phyloP scores from a whole-genome alignment of 148 eudicot species.

The Oxyria digyna region DNA sequence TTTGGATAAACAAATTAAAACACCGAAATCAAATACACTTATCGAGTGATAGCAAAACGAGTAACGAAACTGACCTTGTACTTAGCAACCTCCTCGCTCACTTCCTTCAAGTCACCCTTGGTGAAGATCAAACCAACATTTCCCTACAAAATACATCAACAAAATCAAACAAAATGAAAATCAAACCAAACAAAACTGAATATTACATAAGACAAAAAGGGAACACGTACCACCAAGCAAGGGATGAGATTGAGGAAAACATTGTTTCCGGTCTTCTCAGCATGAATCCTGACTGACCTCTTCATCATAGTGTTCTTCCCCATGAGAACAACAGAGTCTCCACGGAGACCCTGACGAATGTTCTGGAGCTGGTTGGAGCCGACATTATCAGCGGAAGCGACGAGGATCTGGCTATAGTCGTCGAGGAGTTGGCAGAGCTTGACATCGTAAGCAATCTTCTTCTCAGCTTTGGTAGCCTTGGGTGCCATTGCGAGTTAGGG shows the following conservation, averaged over 20 bases:
- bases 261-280: slow-evolving; percentile 28
- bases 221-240: slow-evolving; percentile 22
- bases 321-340: slow-evolving; percentile 42
- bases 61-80: slow-evolving; percentile 27
- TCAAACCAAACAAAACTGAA: neutral
- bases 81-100: slow-evolving; percentile 34
- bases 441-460: slow-evolving; percentile 23
- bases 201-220: neutral
- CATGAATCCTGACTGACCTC: slow-evolving; percentile 25
- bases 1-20: neutral
- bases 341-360: slow-evolving; percentile 38
- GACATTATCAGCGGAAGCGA: slow-evolving; percentile 43
- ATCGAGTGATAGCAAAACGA: neutral
- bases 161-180: neutral
- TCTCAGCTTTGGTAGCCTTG: slow-evolving; percentile 21
- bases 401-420: slow-evolving; percentile 24
- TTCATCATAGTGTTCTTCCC: slow-evolving; percentile 64
- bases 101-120: slow-evolving; percentile 51
- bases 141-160: slow-evolving; percentile 19
- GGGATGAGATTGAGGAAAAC: slow-evolving; percentile 13
- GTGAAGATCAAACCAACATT: slow-evolving; percentile 54
- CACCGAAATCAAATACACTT: neutral
- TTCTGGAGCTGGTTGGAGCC: slow-evolving; percentile 46
- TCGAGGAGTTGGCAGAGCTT: slow-evolving; percentile 30
- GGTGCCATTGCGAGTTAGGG: slow-evolving; percentile 19